A percentile compares a stretch with the other conserved stretches of the same genome.
Evolutionary conservation across 169 alveolate species (phyloP).

Genomic region (Eimeria maxima): DNA sequence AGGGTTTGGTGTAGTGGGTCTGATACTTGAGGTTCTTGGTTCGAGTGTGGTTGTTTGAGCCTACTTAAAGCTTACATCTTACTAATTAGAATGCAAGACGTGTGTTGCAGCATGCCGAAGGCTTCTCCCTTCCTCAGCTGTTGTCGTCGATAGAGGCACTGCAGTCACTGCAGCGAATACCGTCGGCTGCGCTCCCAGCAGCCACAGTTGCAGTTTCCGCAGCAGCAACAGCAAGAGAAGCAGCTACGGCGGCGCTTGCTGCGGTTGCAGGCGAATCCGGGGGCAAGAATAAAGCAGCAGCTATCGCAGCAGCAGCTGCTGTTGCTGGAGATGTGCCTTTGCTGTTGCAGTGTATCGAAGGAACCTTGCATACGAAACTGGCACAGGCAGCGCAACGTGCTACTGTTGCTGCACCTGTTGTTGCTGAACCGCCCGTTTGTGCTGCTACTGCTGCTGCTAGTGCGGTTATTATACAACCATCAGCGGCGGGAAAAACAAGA

Average conservation of each 20-base stretch:
- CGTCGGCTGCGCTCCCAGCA: slow-evolving; percentile 74
- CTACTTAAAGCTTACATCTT: no score
- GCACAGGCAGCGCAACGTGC: slow-evolving; percentile 48
- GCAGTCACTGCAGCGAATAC: slow-evolving; percentile 57
- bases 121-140: slow-evolving; percentile 54
- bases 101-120: slow-evolving; percentile 65
- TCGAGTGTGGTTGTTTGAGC: not conserved
- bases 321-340: not conserved
- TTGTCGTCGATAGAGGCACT: slow-evolving; percentile 50
- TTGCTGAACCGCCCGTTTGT: not conserved
- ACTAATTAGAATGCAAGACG: not conserved
- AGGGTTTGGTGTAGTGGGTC: slow-evolving; percentile 28
- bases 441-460: not conserved
- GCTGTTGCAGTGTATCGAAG: slow-evolving; percentile 44
- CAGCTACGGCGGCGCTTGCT: slow-evolving; percentile 33
- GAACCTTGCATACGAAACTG: slow-evolving; percentile 40
- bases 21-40: not conserved
- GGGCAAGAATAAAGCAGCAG: slow-evolving; percentile 13
- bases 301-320: slow-evolving; percentile 60
- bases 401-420: not conserved
- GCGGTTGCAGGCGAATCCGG: not conserved
- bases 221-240: slow-evolving; percentile 60
- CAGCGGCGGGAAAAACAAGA: not conserved
- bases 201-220: slow-evolving; percentile 69
- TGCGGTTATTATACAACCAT: not conserved